Evolutionary conservation across 129 eudicot genomes (phyloP).

Genomic region (Helichrysum umbraculigerum): DNA sequence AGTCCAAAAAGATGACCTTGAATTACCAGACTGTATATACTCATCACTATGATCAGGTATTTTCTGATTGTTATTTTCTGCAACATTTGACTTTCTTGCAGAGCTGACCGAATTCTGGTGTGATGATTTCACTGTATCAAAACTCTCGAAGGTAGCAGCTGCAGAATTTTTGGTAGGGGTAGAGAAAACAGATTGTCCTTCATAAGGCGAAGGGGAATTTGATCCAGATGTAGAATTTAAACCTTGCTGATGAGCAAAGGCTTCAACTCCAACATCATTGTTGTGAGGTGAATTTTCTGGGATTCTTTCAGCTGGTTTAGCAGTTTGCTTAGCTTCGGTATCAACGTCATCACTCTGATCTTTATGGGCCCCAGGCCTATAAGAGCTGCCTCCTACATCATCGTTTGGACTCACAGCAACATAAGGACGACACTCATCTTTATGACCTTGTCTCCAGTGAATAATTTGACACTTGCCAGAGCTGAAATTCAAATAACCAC

Average conservation of each 20-base stretch:
- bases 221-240: conserved; percentile 11
- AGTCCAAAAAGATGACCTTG: conserved; percentile 38
- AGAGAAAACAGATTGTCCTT: conserved; percentile 27
- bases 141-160: conserved; percentile 22
- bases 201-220: conserved; percentile 8
- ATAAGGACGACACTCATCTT: conserved; percentile 72
- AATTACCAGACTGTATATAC: conserved; percentile 32
- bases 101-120: conserved; percentile 14
- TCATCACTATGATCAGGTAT: conserved; percentile 30
- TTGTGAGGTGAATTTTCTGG: conserved; percentile 22
- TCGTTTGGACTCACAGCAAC: conserved; percentile 17
- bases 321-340: conserved; percentile 34
- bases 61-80: conserved; percentile 23
- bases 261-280: conserved; percentile 30
- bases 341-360: conserved; percentile 30
- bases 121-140: conserved; percentile 35
- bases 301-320: conserved; percentile 23
- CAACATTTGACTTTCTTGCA: conserved; percentile 20
- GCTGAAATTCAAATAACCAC: conserved; percentile 43
- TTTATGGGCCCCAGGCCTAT: conserved; percentile 33
- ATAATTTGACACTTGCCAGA: conserved; percentile 89
- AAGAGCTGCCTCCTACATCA: conserved; percentile 32
- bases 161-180: conserved; percentile 22
- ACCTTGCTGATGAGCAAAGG: conserved; percentile 20
- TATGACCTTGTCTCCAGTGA: conserved; percentile 98